Evolutionary conservation across 2,329 filamentous ascomycete species (phyloP), one percentile per base, ranked within the genome.

Genomic region (Colletotrichum higginsianum): DNA sequence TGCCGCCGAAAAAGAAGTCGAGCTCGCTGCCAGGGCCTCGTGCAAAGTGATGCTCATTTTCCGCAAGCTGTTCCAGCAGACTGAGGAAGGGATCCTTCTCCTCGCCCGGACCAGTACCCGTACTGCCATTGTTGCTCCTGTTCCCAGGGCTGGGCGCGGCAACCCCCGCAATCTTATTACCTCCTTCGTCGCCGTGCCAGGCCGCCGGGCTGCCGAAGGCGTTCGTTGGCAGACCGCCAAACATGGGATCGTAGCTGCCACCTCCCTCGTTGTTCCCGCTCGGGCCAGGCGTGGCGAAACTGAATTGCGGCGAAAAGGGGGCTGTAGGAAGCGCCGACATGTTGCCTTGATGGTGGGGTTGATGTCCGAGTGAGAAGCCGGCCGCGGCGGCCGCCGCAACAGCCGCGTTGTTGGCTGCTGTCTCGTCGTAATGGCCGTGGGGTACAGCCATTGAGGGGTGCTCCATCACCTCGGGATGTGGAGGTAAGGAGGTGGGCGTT

Each of bases 11-110:
- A 77, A 95, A 95, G 81, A 94, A 95, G 79, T 96, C 93, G 76
- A 96, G 83, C 78, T 96, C 93, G 74, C 88, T 92, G 15, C 92
- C 92, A 12, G 91, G 89, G 0, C 91, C 93, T 62, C 89, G 85
- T 52, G 86, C 86, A 64, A 82, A 78, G 26, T 80, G 79, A 65
- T 93, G 88, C 80, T 96, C 93, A 76, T 94, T 95, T 80, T 96
- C 93, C 0, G 93, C 94, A 70, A 96, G 85, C 81, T 96, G 93
- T 79, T 96, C 94, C 46, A 96, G 83, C 52, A 96, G 82, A 73
- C 89, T 93, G 50, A 96, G 81, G 78, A 97, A 96, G 0, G 94
- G 93, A 77, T 96, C 94, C 76, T 93, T 95, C 75, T 96, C 93
- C 23, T 91, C 87, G 2, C 84, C 85, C 3, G 83, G 79, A 0